Conservation (phyloP, 345 rosid species). For the Gynandropsis gynandra region DNA sequence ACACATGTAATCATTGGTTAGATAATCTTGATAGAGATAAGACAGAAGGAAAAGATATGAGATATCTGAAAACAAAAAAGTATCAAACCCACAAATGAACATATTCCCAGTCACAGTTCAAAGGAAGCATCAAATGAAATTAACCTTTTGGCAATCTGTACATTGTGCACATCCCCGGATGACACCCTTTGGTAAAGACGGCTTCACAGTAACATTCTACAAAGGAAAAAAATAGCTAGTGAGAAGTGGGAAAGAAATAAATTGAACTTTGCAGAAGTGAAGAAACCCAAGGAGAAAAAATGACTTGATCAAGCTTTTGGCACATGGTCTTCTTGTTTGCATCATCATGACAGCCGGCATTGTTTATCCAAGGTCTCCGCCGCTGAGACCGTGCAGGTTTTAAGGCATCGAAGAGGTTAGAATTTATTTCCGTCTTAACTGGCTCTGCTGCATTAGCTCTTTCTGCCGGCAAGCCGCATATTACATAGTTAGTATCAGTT, state of each 20-base stretch:
- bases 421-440: constrained; percentile 40
- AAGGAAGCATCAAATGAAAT: constrained; percentile 12
- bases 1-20: constrained; percentile 17
- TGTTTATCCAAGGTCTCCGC: constrained; percentile 56
- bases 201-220: constrained; percentile 45
- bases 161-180: constrained; percentile 69
- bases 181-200: constrained; percentile 72
- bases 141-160: constrained; percentile 87
- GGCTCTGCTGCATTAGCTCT: constrained; percentile 39
- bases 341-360: constrained; percentile 35
- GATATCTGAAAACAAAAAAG: background rate
- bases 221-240: constrained; percentile 19
- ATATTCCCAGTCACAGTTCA: background rate
- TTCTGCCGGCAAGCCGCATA: constrained; percentile 31
- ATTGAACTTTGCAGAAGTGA: constrained; percentile 9
- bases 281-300: constrained; percentile 17
- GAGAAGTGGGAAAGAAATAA: constrained; percentile 2
- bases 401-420: constrained; percentile 24
- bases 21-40: constrained; percentile 13
- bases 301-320: constrained; percentile 50
- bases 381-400: constrained; percentile 49
- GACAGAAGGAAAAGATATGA: background rate
- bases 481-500: constrained; percentile 27
- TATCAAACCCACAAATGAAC: constrained; percentile 7
- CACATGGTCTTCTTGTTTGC: constrained; percentile 42